Base-by-base conservation (phyloP, 495 filamentous ascomycete genomes). In the Aspergillus wentii region DNA sequence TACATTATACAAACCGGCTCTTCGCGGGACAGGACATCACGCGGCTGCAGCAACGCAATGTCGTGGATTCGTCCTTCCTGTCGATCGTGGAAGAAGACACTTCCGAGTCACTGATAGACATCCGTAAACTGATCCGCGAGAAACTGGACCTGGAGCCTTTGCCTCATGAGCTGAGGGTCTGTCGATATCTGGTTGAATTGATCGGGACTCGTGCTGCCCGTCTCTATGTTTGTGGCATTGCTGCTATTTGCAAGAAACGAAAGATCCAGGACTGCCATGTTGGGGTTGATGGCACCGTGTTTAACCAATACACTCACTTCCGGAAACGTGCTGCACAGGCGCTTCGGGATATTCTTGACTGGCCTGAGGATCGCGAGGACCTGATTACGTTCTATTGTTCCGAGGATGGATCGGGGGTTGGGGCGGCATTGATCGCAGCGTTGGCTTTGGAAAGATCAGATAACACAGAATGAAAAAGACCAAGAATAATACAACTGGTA, bases 231-330 rank as follows among this genome's bases (percentile, higher is more conserved):
- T 95, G 90, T 51, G 90, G 89, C 34, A 85, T 94, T 42, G 86
- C 88, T 4, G 90, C 88, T 33, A 94, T 95, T 43, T 85, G 83
- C 71, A 89, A 77, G 64, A 95, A 91, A 76, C 94, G 92, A 63
- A 73, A 75, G 19, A 80, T 83, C 37, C 60, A 72, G 31, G 69
- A 73, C 3, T 91, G 85, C 68, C 86, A 91, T 53, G 88, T 95
- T n/a, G 90, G 88, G 35, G 89, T 91, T 20, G 88, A 96, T 49
- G 90, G 90, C 8, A 85, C 83, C 2, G 86, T 94, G 16, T 95
- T 95, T 68, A 91, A 90, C 71, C 94, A 92, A 55, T 94, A 95
- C 59, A 84, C 85, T 5, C 83, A 88, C 51, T 95, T 96, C 69
- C 87, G 91, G 66, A 69, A 74, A 6, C 81, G 90, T 33, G 86